A percentile compares a stretch with the other conserved stretches of the same genome.
These are phyloP conservation scores for Gastrodia elata DNA, from an alignment of 106 monocot species.

Conservation along the genomic window DNA sequence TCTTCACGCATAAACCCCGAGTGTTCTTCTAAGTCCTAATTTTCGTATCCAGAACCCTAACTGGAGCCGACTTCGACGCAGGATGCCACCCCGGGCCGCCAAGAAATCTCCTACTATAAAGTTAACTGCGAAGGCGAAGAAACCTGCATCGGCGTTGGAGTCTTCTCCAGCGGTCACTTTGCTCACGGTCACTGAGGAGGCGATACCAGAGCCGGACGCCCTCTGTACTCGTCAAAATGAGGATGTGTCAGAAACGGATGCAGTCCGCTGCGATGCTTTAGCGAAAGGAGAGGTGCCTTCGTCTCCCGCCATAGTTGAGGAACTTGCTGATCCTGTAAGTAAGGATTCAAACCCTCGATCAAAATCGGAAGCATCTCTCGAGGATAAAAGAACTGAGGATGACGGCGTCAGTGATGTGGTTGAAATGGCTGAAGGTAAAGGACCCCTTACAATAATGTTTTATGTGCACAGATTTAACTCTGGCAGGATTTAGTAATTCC, in stretches of 20 bases:
- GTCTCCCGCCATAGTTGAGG: not conserved
- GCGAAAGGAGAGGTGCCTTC: not conserved
- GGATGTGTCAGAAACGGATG: not conserved
- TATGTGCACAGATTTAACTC: no score
- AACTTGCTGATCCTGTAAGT: not conserved
- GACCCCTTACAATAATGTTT: not conserved
- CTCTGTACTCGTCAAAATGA: not conserved
- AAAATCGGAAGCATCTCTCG: slow-evolving; percentile 1
- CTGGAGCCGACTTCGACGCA: not conserved
- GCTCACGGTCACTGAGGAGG: not conserved
- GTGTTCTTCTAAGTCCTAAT: not conserved
- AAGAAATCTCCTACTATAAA: not conserved
- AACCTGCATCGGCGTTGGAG: not conserved
- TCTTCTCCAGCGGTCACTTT: not conserved
- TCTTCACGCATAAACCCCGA: not conserved
- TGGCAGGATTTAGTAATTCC: not conserved
- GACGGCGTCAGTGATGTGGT: not conserved
- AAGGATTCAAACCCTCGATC: not conserved
- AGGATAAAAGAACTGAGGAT: not conserved
- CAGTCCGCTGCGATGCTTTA: not conserved
- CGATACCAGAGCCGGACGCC: not conserved
- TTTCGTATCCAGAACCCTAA: slow-evolving; percentile 6
- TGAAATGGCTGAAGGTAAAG: not conserved
- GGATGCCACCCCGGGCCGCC: slow-evolving; percentile 12
- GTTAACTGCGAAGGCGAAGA: not conserved